Evolutionary conservation across 2,329 filamentous ascomycete species (phyloP).

Genomic region (Colletotrichum sp.): DNA sequence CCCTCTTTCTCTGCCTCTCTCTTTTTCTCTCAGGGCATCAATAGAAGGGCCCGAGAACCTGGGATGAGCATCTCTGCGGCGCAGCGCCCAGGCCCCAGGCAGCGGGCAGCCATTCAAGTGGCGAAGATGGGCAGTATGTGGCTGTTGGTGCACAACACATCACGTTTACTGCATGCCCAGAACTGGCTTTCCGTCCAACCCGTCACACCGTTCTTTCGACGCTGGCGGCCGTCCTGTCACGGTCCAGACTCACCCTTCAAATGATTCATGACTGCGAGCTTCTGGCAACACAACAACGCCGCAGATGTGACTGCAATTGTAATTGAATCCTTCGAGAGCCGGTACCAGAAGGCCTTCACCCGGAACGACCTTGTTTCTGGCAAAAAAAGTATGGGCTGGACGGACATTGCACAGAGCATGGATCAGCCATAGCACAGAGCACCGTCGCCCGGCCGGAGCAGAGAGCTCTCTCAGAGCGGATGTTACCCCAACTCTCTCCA

Average conservation of each 20-base stretch:
- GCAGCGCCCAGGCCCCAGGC: neutral
- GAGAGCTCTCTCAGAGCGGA: neutral
- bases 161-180: neutral
- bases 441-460: neutral
- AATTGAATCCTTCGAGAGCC: neutral
- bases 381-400: neutral
- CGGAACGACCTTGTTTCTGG: neutral
- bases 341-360: neutral
- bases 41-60: conserved; percentile 1
- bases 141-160: neutral
- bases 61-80: conserved; percentile 3
- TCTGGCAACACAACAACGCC: neutral
- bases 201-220: conserved; percentile 7
- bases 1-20: neutral
- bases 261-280: neutral
- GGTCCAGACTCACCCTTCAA: neutral
- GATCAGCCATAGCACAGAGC: neutral
- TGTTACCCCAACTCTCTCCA: neutral
- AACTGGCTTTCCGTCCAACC: neutral
- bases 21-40: neutral
- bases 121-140: neutral
- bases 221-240: neutral
- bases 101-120: neutral
- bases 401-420: neutral
- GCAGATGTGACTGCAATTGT: neutral